Percentiles rank a stretch among this genome's conserved stretches.
Evolutionary conservation across 257 asterid species (phyloP).

Genomic region (Solanum gracilifrons): DNA sequence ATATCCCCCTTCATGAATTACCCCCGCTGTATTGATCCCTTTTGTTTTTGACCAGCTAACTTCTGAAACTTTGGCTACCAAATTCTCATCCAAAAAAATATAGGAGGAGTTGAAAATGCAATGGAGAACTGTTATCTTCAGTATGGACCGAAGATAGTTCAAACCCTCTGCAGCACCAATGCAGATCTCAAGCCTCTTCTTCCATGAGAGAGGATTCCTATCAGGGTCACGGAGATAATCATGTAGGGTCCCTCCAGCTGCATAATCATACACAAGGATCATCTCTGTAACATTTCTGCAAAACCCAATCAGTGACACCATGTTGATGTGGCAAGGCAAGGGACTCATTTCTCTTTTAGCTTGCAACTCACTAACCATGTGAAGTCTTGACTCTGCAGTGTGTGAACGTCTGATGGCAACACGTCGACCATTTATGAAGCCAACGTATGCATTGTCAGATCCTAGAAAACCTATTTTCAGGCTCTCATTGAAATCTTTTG

Average conservation of each 20-base stretch:
- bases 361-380: constrained; percentile 39
- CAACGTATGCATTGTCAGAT: constrained; percentile 32
- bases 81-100: constrained; percentile 47
- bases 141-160: constrained; percentile 25
- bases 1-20: constrained; percentile 12
- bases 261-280: constrained; percentile 44
- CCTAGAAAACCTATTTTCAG: constrained; percentile 43
- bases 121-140: constrained; percentile 44
- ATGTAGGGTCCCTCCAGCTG: constrained; percentile 42
- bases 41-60: constrained; percentile 31
- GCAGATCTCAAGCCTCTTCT: constrained; percentile 54
- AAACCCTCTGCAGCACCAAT: constrained; percentile 45
- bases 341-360: constrained; percentile 24
- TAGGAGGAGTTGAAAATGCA: constrained; percentile 40
- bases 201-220: constrained; percentile 54
- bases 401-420: constrained; percentile 47
- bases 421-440: constrained; percentile 24
- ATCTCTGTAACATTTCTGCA: constrained; percentile 31
- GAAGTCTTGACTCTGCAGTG: constrained; percentile 25
- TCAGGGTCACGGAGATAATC: constrained; percentile 47
- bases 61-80: constrained; percentile 44
- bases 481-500: constrained; percentile 40
- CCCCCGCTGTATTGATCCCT: constrained; percentile 9
- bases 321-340: constrained; percentile 24
- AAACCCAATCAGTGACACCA: constrained; percentile 40